Base-by-base conservation (phyloP, 176 grass and related monocot genomes). In the Olyra latifolia region DNA sequence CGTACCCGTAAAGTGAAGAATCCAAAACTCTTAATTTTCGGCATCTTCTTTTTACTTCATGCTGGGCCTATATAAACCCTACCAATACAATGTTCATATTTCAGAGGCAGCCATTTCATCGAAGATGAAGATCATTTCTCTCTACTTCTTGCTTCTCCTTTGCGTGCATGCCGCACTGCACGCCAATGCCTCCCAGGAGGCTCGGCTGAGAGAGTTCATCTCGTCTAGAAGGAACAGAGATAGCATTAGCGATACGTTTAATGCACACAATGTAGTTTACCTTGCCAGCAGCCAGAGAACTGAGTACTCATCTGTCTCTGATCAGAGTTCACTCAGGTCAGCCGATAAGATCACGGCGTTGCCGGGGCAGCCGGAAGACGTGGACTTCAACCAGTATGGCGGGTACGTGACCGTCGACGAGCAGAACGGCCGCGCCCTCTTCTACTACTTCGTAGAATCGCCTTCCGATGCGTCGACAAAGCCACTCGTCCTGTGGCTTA, bases 401-500 rank as follows among this genome's bases (percentile, higher is more conserved):
- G 89, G 85, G 3, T 72, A 85, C 30, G 81, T 91, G 28, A 91
- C 89, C 41, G 82, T 91, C 0, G 57, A 88, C 42, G 28, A 59
- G 29, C 47, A 38, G 3, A 81, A 70, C 9, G 80, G 85, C 14
- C 78, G 82, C 8, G 60, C 89, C 0, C 81, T 93, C 45, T 90
- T 90, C 81, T 93, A 90, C 77, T 93, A 93, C 78, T 82, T 93
- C 10, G 77, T 74, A 4, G 91, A 93, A 54, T 57, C 84, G 17
- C 77, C 81, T 6, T 0, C 19, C 13, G 43, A 67, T 27, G 29
- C 84, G 7, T 29, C 79, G 8, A 60, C 70, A 5, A 91, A 91
- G 22, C 90, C 90, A 4, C 83, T 92, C 5, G 74, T 92, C 17
- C n/a, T 92, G 32, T 92, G 90, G 90, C 86, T 92, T 2, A 92